Evolutionary conservation across 108 stramenopile genomes (phyloP), one percentile per base, ranked within the genome.

Genomic region (Cylindrotheca closterium): DNA sequence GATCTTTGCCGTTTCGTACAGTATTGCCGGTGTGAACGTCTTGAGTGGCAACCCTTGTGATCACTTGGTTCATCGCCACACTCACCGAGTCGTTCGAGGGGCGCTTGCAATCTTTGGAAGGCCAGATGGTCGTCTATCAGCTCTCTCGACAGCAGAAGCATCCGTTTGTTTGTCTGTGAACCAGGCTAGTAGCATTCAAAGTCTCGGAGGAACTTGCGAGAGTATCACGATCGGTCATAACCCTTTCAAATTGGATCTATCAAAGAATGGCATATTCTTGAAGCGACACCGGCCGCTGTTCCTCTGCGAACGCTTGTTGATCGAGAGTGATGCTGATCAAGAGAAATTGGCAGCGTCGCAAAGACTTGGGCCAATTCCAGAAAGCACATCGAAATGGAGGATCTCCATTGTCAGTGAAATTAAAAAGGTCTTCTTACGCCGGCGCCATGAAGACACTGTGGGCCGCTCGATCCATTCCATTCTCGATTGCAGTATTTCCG

Each of bases 151-250:
- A 22, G 71, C 86, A 8, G 92, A 93, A 60, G 71, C 78, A 3
- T 61, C 89, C 27, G 79, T 74, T 2, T 77, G 84, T 48, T 80
- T 94, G 21, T 73, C 86, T 23, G 79, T 84, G n/a, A 94, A 91
- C 52, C 93, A 94, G 74, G 87, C 88, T 15, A 68, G 68, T 30
- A 78, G 75, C 31, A 89, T 89, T 65, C 83, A 86, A 65, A 83
- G 80, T 45, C 58, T 70, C 22, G 87, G 80, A 17, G 77, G 84
- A 25, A 85, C 82, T 4, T 79, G 84, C 32, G 93, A 94, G 55
- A 80, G 77, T 28, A 79, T 94, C 32, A 89, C 89, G 4, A 81
- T 94, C 28, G 93, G 93, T 8, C 93, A 94, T 70, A 94, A 94
- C 57, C 86, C 84, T 1, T 85, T 74, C 58, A 77, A 82, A 57